A percentile compares a stretch with the other conserved stretches of the same genome.
These are phyloP conservation scores for Clavispora santaluciae DNA, from an alignment of 805 yeast species.

Conservation along the genomic window DNA sequence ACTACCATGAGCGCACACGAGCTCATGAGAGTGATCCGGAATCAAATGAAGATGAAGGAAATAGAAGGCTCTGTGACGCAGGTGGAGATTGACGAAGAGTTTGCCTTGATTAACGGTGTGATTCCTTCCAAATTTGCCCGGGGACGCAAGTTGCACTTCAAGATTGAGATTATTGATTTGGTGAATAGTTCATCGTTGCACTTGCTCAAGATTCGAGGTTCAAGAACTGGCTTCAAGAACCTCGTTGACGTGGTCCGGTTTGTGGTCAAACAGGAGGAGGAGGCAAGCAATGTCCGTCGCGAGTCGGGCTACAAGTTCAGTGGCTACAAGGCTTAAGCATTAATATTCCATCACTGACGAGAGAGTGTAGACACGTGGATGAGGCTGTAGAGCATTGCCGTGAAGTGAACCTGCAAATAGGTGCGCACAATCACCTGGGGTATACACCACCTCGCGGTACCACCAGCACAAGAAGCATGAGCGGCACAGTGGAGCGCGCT, in stretches of 20 bases:
- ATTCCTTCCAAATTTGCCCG: slow-evolving; percentile 43
- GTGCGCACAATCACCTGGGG: no score
- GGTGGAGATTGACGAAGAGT: slow-evolving; percentile 40
- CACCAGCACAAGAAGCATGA: slow-evolving; percentile 31
- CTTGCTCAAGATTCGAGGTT: slow-evolving; percentile 42
- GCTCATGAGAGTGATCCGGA: slow-evolving; percentile 31
- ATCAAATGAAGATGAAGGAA: slow-evolving; percentile 41
- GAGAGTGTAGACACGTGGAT: no score
- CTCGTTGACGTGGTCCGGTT: slow-evolving; percentile 39
- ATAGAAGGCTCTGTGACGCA: slow-evolving; percentile 46
- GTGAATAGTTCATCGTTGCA: slow-evolving; percentile 36
- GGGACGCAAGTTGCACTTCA: slow-evolving; percentile 45
- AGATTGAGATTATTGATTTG: slow-evolving; percentile 38
- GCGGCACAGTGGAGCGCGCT: slow-evolving; percentile 58
- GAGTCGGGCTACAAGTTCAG: slow-evolving; percentile 3
- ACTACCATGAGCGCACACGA: slow-evolving; percentile 26
- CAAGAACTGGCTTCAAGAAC: slow-evolving; percentile 41
- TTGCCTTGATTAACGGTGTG: slow-evolving; percentile 40
- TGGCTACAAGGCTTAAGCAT: not conserved
- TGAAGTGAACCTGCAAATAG: no score
- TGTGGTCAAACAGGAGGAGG: slow-evolving; percentile 42
- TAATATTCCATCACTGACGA: not conserved
- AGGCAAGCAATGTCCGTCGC: slow-evolving; percentile 13
- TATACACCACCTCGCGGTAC: no score
- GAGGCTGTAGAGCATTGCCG: no score